phyloP scores from a whole-genome alignment of 108 stramenopile genomes.

The Cylindrotheca fusiformis region DNA sequence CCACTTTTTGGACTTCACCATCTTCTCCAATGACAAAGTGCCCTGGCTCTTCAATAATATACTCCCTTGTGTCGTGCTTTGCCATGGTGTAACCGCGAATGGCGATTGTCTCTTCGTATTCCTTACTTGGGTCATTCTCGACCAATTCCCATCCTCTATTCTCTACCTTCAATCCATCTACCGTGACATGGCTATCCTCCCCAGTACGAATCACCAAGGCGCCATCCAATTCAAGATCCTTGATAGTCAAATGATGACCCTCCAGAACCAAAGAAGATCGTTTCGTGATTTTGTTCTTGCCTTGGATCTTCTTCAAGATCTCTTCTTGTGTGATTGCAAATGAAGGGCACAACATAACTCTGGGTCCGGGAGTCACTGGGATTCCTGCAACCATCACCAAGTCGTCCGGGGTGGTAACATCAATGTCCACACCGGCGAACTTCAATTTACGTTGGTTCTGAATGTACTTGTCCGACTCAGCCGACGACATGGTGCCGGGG shows the following conservation, averaged over 20 bases:
- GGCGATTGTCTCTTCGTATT: slow-evolving; percentile 68
- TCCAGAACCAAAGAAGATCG: slow-evolving; percentile 77
- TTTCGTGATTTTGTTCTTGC: slow-evolving; percentile 58
- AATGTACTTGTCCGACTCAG: slow-evolving; percentile 86
- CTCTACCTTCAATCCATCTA: slow-evolving; percentile 69
- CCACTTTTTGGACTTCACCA: slow-evolving; percentile 54
- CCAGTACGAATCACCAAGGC: slow-evolving; percentile 75
- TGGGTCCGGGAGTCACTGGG: slow-evolving; percentile 80
- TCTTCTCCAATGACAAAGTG: slow-evolving; percentile 66
- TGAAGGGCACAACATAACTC: slow-evolving; percentile 69
- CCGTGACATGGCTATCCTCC: slow-evolving; percentile 61
- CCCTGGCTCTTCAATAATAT: slow-evolving; percentile 76
- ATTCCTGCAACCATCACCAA: slow-evolving; percentile 72
- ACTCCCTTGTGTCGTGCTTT: slow-evolving; percentile 70
- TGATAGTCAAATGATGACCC: slow-evolving; percentile 69
- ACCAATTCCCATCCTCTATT: slow-evolving; percentile 82
- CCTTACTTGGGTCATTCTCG: slow-evolving; percentile 53
- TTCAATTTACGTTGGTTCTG: slow-evolving; percentile 85
- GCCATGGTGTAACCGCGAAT: slow-evolving; percentile 89
- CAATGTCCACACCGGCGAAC: slow-evolving; percentile 64
- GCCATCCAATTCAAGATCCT: slow-evolving; percentile 80
- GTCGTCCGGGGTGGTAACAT: slow-evolving; percentile 59
- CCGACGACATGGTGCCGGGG: slow-evolving; percentile 85
- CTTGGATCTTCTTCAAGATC: slow-evolving; percentile 62
- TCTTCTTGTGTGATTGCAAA: slow-evolving; percentile 85